Percentiles rank a stretch among this genome's conserved stretches.
phyloP scores from a whole-genome alignment of 2,329 filamentous ascomycete genomes.

The Fusarium anguioides region DNA sequence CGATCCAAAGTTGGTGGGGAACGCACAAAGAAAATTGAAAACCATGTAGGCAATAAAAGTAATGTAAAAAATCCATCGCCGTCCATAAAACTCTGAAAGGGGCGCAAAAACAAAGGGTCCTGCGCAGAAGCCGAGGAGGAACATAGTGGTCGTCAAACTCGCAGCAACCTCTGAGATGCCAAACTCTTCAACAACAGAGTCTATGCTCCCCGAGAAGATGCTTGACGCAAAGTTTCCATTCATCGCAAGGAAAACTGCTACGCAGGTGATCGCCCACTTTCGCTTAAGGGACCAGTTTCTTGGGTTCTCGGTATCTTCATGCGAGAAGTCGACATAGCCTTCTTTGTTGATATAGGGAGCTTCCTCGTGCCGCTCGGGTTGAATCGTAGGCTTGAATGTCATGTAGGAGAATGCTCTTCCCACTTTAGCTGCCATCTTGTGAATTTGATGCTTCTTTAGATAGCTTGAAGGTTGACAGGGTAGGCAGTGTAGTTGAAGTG shows the following conservation, averaged over 20 bases:
- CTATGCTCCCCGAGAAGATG: conserved; percentile 49
- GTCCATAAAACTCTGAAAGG: conserved; percentile 67
- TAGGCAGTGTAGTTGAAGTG: not conserved
- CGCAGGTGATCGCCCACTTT: conserved; percentile 56
- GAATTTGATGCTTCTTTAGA: not conserved
- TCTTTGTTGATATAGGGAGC: conserved; percentile 59
- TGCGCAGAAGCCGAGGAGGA: conserved; percentile 66
- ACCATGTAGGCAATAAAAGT: conserved; percentile 61
- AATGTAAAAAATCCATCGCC: conserved; percentile 64
- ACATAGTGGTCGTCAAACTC: conserved; percentile 63
- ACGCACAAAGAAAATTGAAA: conserved; percentile 66
- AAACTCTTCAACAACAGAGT: conserved; percentile 51
- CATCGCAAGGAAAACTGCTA: conserved; percentile 60
- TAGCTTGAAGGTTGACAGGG: not conserved
- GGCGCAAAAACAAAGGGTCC: conserved; percentile 70
- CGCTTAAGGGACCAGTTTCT: conserved; percentile 58
- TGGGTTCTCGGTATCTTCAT: conserved; percentile 63
- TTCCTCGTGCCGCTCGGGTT: conserved; percentile 26
- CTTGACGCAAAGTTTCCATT: conserved; percentile 65
- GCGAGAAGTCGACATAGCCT: conserved; percentile 63
- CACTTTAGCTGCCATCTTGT: not conserved
- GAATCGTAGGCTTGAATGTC: conserved; percentile 6
- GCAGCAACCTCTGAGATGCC: conserved; percentile 59
- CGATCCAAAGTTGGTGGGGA: conserved; percentile 63
- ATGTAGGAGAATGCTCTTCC: conserved; percentile 1